Conservation (phyloP, 208 protist genomes). For the Acanthamoeba sp. region DNA sequence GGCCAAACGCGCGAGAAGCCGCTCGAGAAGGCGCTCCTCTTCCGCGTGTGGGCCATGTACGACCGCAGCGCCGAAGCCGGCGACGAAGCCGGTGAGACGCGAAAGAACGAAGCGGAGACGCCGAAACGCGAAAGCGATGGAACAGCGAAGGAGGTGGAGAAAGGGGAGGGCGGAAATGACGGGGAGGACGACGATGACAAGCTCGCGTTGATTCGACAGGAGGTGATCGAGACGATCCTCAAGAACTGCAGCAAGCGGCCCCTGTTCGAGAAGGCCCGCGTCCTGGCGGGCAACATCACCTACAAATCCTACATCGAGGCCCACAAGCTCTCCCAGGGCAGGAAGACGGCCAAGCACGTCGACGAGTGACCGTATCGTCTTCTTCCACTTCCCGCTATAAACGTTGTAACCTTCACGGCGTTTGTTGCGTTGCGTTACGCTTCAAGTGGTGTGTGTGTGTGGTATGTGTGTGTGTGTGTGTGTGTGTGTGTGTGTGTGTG, state of each 20-base stretch:
- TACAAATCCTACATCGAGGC: constrained; percentile 2
- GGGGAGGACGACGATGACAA: background rate
- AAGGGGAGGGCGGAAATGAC: background rate
- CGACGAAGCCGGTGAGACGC: background rate
- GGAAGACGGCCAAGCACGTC: background rate
- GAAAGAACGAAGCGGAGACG: background rate
- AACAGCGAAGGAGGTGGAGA: too few relatives aligned
- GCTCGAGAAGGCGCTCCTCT: background rate
- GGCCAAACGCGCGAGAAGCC: background rate
- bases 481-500: too few relatives aligned
- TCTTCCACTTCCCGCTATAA: background rate
- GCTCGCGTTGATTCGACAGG: constrained; percentile 25
- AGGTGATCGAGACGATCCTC: constrained; percentile 1
- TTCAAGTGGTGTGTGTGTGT: too few relatives aligned
- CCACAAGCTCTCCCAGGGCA: background rate
- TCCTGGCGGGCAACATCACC: constrained; percentile 18
- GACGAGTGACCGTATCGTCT: background rate
- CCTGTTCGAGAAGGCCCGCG: background rate
- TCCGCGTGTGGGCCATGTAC: constrained; percentile 34
- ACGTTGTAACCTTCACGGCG: too few relatives aligned
- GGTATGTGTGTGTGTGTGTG: too few relatives aligned
- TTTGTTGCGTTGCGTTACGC: too few relatives aligned
- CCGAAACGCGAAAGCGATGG: background rate
- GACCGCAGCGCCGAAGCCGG: background rate
- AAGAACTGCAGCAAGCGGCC: constrained; percentile 46